Evolutionary conservation across 225 moss, liverwort and hornwort genomes (phyloP).

Genomic region (Sphagnum contortum): DNA sequence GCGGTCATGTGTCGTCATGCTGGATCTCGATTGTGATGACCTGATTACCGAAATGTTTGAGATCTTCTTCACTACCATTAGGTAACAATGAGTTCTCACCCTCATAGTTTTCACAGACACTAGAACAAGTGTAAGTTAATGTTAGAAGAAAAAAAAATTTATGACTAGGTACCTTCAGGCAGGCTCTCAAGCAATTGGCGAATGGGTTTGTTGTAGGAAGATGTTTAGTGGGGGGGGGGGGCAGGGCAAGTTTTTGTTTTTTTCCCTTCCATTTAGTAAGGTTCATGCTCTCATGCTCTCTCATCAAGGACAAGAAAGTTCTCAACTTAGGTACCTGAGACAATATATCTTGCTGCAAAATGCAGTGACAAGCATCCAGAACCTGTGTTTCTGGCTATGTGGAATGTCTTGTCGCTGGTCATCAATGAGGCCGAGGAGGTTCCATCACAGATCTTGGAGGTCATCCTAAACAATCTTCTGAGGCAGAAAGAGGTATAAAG

Average conservation of each 20-base stretch:
- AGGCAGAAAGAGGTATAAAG: slow-evolving; percentile 43
- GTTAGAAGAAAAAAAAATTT: background rate
- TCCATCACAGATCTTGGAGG: slow-evolving; percentile 63
- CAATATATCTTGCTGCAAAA: no score
- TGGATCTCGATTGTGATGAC: slow-evolving; percentile 97
- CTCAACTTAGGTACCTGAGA: background rate
- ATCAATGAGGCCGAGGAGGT: slow-evolving; percentile 94
- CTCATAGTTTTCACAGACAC: background rate
- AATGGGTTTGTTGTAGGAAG: no score
- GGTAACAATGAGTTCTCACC: slow-evolving; percentile 22
- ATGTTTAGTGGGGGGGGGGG: no score
- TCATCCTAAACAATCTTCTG: slow-evolving; percentile 65
- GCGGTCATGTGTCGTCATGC: slow-evolving; percentile 97
- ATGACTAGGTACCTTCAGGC: no score
- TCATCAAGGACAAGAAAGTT: no score
- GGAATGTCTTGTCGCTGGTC: slow-evolving; percentile 80
- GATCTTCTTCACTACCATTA: slow-evolving; percentile 76
- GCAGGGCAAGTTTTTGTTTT: no score
- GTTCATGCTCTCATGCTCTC: no score
- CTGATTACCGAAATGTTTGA: slow-evolving; percentile 94
- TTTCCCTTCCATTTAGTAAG: no score
- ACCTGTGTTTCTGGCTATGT: slow-evolving; percentile 81
- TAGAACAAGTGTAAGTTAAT: background rate
- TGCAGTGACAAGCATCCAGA: slow-evolving; percentile 83
- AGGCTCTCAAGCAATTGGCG: no score